phyloP scores from a whole-genome alignment of 768 basidiomycete genomes.

The Trametes villosa region DNA sequence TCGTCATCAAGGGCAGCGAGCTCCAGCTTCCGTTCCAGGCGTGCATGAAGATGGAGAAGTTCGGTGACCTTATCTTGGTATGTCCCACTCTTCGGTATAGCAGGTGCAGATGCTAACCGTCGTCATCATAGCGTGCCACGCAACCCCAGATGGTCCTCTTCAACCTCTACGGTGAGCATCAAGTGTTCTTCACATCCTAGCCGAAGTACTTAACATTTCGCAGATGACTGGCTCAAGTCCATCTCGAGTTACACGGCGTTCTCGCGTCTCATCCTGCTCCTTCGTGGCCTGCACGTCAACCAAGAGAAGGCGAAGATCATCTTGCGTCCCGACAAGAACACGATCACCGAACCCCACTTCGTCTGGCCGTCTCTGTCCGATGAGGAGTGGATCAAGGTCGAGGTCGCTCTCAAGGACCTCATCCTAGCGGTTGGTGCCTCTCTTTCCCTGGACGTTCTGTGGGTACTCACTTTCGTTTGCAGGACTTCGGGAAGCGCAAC shows the following conservation, averaged over 20 bases:
- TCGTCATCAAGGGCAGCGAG: slow-evolving; percentile 99
- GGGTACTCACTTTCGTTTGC: slow-evolving; percentile 6
- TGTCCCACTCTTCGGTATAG: slow-evolving; percentile 23
- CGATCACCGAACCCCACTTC: slow-evolving; percentile 96
- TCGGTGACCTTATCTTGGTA: slow-evolving; percentile 94
- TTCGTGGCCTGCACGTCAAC: slow-evolving; percentile 97
- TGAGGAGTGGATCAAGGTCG: slow-evolving; percentile 99
- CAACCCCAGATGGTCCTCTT: slow-evolving; percentile 99
- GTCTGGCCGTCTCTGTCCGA: slow-evolving; percentile 94
- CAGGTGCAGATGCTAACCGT: slow-evolving; percentile 7
- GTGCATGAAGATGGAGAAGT: slow-evolving; percentile 99
- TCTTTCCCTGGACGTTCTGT: too few species aligned
- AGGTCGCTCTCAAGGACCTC: slow-evolving; percentile 97
- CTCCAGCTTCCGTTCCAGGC: slow-evolving; percentile 99
- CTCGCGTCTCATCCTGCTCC: slow-evolving; percentile 94
- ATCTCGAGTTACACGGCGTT: slow-evolving; percentile 99
- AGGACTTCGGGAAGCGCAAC: slow-evolving; percentile 99
- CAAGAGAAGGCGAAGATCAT: slow-evolving; percentile 99
- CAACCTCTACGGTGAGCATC: slow-evolving; percentile 73
- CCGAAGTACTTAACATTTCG: background rate
- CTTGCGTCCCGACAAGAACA: slow-evolving; percentile 94
- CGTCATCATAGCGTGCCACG: slow-evolving; percentile 71
- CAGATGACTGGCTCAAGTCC: slow-evolving; percentile 95
- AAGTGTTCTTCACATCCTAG: background rate
- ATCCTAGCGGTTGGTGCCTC: slow-evolving; percentile 72